phyloP scores from a whole-genome alignment of 2,329 filamentous ascomycete species.

The Diaporthe sp. region DNA sequence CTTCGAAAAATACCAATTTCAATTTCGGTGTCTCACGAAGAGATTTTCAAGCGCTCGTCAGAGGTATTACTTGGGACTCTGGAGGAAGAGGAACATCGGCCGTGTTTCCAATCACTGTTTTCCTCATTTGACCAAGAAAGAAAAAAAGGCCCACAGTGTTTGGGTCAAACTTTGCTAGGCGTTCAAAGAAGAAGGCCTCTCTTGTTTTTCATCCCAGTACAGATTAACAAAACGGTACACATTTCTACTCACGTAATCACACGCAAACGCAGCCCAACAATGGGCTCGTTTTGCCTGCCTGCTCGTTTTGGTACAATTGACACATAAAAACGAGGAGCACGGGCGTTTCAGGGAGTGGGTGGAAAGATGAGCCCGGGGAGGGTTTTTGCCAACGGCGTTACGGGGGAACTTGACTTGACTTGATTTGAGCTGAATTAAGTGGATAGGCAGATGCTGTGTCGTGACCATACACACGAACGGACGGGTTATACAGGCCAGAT shows the following conservation, averaged over 20 bases:
- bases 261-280: not conserved
- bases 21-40: not conserved
- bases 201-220: not conserved
- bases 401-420: too few relatives aligned
- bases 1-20: not conserved
- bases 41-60: too few relatives aligned
- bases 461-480: not conserved
- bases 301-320: not conserved
- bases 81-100: not conserved
- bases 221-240: not conserved
- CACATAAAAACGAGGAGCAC: not conserved
- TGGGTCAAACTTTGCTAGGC: not conserved
- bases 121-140: not conserved
- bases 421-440: not conserved
- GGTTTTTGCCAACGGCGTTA: not conserved
- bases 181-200: not conserved
- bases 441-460: constrained; percentile 1
- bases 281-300: not conserved
- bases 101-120: not conserved
- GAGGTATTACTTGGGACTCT: too few relatives aligned
- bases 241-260: not conserved
- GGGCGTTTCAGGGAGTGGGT: not conserved
- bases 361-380: not conserved
- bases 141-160: not conserved
- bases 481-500: not conserved